Percentiles rank a stretch among this genome's conserved stretches.
Evolutionary conservation across 345 rosid species (phyloP).

Genomic region (Aegle marmelos): DNA sequence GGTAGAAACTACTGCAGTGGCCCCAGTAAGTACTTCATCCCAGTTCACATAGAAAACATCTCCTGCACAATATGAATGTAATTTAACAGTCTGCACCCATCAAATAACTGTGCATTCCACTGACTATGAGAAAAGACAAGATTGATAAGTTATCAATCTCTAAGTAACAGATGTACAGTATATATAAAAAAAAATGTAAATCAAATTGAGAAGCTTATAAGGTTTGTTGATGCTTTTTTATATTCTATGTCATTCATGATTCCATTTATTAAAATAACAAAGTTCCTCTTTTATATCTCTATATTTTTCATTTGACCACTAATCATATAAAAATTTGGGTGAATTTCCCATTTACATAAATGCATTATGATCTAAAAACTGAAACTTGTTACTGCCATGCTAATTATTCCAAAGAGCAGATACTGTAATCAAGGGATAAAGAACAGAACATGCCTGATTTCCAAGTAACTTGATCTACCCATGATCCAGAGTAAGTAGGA

Average conservation of each 20-base stretch:
- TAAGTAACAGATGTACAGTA: neutral
- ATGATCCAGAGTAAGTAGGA: slow-evolving; percentile 58
- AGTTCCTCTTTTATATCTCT: neutral
- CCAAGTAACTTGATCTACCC: slow-evolving; percentile 96
- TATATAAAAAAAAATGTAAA: neutral
- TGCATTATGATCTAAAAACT: neutral
- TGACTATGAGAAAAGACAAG: neutral
- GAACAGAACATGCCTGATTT: slow-evolving; percentile 51
- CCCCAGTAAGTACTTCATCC: slow-evolving; percentile 94
- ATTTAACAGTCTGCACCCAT: slow-evolving; percentile 1
- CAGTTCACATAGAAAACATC: slow-evolving; percentile 90
- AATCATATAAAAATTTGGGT: neutral
- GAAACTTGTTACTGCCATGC: neutral
- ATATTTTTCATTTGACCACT: neutral
- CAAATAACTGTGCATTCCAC: slow-evolving; percentile 1
- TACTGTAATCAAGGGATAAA: slow-evolving; percentile 1
- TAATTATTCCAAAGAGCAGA: neutral
- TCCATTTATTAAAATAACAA: neutral
- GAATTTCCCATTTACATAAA: neutral
- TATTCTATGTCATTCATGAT: neutral
- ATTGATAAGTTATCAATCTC: neutral
- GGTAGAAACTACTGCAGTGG: slow-evolving; percentile 88
- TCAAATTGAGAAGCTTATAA: neutral
- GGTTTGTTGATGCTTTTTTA: neutral
- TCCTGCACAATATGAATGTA: slow-evolving; percentile 38